Evolutionary conservation across 2,329 filamentous ascomycete genomes (phyloP).

Genomic region (Nemania abortiva): DNA sequence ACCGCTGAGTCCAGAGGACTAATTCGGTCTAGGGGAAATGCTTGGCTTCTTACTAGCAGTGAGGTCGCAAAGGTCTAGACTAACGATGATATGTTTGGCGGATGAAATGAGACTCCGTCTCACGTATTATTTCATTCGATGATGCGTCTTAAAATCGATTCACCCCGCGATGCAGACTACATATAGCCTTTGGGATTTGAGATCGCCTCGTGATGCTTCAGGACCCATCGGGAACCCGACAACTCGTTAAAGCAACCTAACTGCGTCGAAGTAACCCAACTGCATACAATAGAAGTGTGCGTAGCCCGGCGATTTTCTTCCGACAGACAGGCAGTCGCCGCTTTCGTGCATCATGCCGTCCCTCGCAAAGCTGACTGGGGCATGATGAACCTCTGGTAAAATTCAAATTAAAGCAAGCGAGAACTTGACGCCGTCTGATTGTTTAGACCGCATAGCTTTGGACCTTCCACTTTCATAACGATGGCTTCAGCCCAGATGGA

Average conservation of each 20-base stretch:
- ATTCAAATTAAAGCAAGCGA: slow-evolving; percentile 8
- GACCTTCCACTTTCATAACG: slow-evolving; percentile 10
- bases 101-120: slow-evolving; percentile 9
- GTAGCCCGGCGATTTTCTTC: background rate
- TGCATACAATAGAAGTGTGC: background rate
- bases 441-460: background rate
- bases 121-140: background rate
- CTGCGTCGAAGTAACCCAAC: background rate
- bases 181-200: background rate
- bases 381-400: background rate
- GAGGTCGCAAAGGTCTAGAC: slow-evolving; percentile 11
- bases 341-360: background rate
- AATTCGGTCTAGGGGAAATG: background rate
- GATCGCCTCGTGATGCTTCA: background rate
- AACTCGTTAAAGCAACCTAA: background rate
- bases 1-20: background rate
- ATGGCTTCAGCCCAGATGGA: background rate
- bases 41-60: slow-evolving; percentile 4
- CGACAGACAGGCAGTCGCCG: background rate
- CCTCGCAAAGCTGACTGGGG: background rate
- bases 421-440: background rate
- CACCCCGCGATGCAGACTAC: background rate
- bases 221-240: background rate
- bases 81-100: background rate
- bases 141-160: background rate